These are phyloP conservation scores for Phytopythium ostracodes DNA, from an alignment of 352 stramenopile species.

Conservation along the genomic window DNA sequence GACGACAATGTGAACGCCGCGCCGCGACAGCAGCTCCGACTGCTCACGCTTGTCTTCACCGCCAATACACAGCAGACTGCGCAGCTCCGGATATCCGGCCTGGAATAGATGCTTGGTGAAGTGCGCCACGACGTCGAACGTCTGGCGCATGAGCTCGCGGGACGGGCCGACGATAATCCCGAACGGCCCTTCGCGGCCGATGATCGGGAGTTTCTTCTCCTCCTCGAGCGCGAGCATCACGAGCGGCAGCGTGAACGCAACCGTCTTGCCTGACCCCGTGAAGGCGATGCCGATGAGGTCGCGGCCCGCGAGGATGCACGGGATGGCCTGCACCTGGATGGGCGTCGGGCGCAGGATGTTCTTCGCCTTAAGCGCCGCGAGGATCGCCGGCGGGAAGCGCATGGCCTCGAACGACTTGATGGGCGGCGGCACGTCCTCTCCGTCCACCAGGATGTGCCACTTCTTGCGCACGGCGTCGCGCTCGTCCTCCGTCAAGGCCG, in stretches of 20 bases:
- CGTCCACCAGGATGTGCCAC: constrained; percentile 98
- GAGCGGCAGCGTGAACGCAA: constrained; percentile 97
- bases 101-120: constrained; percentile 85
- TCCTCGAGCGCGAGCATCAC: constrained; percentile 97
- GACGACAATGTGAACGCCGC: constrained; percentile 96
- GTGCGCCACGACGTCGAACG: constrained; percentile 95
- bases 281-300: constrained; percentile 99
- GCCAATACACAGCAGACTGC: constrained; percentile 94
- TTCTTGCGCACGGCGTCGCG: constrained; percentile 94
- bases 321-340: constrained; percentile 98
- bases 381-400: constrained; percentile 93
- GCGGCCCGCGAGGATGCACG: constrained; percentile 93
- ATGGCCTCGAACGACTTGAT: constrained; percentile 98
- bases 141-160: constrained; percentile 97
- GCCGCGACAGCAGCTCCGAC: constrained; percentile 78
- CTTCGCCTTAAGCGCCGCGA: constrained; percentile 92
- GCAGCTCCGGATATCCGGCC: constrained; percentile 78
- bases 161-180: constrained; percentile 97
- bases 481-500: constrained; percentile 79
- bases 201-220: constrained; percentile 93
- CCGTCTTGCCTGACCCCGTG: constrained; percentile 98
- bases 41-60: constrained; percentile 93
- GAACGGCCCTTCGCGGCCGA: constrained; percentile 94
- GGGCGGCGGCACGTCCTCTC: constrained; percentile 93
- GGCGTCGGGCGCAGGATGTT: constrained; percentile 96